phyloP scores from a whole-genome alignment of 169 alveolate genomes.

The Plasmodium reichenowi region DNA sequence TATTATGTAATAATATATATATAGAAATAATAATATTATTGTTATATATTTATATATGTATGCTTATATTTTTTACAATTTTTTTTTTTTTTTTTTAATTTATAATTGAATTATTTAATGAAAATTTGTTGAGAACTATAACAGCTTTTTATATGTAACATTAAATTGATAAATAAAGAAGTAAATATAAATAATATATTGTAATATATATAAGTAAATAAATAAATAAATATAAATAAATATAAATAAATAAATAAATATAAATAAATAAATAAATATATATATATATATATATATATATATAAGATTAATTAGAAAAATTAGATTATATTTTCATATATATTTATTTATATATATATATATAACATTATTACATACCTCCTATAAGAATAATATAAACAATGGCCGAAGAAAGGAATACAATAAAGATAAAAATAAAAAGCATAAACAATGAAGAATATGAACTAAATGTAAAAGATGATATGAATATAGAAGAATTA shows the following conservation, averaged over 20 bases:
- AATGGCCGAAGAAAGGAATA: conserved; percentile 30
- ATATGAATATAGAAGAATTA: conserved; percentile 42
- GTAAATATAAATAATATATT: too few species aligned
- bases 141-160: too few species aligned
- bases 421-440: conserved; percentile 49
- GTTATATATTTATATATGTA: too few species aligned
- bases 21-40: too few species aligned
- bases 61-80: too few species aligned
- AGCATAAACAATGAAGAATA: conserved; percentile 53
- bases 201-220: neutral
- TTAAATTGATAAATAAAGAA: too few species aligned
- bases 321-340: neutral
- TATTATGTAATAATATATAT: too few species aligned
- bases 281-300: neutral
- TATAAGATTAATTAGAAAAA: neutral
- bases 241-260: neutral
- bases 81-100: too few species aligned
- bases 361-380: neutral
- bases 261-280: neutral
- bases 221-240: too few species aligned
- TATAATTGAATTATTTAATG: too few species aligned
- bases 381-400: neutral
- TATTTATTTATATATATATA: neutral
- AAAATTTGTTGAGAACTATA: too few species aligned
- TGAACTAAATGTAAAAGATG: conserved; percentile 31